Conservation (phyloP, 495 filamentous ascomycete species). For the Penicillium samsonianum region DNA sequence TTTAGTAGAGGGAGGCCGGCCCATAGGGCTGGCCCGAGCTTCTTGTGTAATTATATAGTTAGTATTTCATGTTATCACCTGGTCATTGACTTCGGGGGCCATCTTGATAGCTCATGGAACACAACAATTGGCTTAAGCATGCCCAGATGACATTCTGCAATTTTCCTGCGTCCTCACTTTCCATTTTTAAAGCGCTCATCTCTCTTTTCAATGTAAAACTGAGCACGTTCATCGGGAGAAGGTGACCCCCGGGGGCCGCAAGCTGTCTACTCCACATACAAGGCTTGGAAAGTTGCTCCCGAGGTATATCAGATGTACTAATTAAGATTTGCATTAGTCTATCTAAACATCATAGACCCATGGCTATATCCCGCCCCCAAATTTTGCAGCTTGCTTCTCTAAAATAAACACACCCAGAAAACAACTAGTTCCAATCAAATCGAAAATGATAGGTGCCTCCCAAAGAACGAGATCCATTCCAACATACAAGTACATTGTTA, state of each 20-base stretch:
- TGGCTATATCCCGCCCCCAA: background rate
- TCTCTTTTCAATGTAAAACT: background rate
- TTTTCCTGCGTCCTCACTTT: background rate
- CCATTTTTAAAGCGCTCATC: background rate
- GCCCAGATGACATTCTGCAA: background rate
- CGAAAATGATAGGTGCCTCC: background rate
- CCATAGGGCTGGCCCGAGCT: no score
- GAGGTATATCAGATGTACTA: background rate
- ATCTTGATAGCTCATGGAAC: background rate
- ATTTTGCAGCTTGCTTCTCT: background rate
- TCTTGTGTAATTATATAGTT: no score
- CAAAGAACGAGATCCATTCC: background rate
- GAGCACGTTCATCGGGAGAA: background rate
- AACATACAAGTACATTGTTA: conserved; percentile 4
- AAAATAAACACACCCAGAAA: background rate
- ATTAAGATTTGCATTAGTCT: background rate
- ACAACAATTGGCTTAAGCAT: background rate
- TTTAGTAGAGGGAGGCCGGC: no score
- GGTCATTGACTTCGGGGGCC: background rate
- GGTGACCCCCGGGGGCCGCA: no score
- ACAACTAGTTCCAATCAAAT: background rate
- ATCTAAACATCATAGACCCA: background rate
- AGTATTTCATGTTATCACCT: no score
- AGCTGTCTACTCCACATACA: background rate
- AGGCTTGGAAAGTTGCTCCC: background rate